Evolutionary conservation across 2,329 filamentous ascomycete genomes (phyloP).

Genomic region (Cercospora brassicicola): DNA sequence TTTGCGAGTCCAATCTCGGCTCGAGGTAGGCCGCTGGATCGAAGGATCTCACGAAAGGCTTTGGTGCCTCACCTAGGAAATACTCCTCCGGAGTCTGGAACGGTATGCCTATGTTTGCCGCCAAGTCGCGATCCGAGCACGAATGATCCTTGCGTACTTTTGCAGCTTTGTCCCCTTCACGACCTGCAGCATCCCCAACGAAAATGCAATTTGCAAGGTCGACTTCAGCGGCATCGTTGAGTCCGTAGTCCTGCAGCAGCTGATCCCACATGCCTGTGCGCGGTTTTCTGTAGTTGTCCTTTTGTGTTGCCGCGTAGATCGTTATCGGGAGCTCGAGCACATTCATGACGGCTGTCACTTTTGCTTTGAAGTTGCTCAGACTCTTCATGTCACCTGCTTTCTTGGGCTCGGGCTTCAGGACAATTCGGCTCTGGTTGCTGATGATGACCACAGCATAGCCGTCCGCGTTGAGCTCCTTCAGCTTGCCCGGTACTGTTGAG

Average conservation of each 20-base stretch:
- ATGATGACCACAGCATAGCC: conserved; percentile 77
- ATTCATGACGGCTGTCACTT: conserved; percentile 67
- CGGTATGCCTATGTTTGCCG: conserved; percentile 74
- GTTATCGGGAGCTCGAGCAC: conserved; percentile 73
- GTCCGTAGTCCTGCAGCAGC: conserved; percentile 54
- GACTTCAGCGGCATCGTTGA: conserved; percentile 56
- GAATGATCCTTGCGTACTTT: conserved; percentile 58
- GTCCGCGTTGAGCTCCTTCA: conserved; percentile 69
- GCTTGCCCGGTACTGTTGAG: conserved; percentile 62
- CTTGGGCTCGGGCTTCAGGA: conserved; percentile 64
- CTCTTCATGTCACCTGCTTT: conserved; percentile 68
- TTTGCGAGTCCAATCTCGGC: conserved; percentile 29
- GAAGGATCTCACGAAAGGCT: conserved; percentile 68
- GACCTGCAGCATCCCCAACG: conserved; percentile 77
- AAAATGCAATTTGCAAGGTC: conserved; percentile 75
- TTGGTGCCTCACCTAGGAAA: conserved; percentile 69
- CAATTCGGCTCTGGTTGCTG: conserved; percentile 85
- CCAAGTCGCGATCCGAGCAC: conserved; percentile 70
- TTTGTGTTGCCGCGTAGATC: conserved; percentile 81
- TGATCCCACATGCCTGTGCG: conserved; percentile 84
- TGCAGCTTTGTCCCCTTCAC: conserved; percentile 44
- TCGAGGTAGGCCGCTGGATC: conserved; percentile 62
- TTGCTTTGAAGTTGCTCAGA: conserved; percentile 78
- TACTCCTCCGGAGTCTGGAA: conserved; percentile 91
- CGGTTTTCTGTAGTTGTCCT: conserved; percentile 84